Evolutionary conservation across 2,329 filamentous ascomycete species (phyloP).

Genomic region (Paraphoma chrysanthemicola): DNA sequence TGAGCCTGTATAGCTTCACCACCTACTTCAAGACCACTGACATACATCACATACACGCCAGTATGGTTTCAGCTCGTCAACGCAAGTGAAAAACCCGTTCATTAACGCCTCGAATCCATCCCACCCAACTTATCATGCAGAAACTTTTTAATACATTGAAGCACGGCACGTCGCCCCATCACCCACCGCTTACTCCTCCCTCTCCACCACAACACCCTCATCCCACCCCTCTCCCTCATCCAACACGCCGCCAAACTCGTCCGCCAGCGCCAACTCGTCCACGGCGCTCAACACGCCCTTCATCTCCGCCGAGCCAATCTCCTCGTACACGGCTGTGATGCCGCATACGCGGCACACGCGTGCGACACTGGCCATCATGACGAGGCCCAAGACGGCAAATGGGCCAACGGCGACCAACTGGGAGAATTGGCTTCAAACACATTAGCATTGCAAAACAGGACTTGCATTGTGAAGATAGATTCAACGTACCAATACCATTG

Average conservation of each 20-base stretch:
- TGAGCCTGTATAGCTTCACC: background rate
- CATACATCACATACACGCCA: background rate
- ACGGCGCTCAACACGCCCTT: constrained; percentile 52
- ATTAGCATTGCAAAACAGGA: constrained; percentile 6
- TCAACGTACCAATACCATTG: constrained; percentile 46
- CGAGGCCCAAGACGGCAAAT: constrained; percentile 55
- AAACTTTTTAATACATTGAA: background rate
- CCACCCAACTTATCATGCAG: background rate
- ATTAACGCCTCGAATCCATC: background rate
- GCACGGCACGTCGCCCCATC: background rate
- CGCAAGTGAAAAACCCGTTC: background rate
- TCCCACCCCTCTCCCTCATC: constrained; percentile 41
- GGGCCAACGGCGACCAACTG: constrained; percentile 54
- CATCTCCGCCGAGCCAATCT: constrained; percentile 51
- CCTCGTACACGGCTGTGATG: constrained; percentile 51
- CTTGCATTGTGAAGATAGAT: background rate
- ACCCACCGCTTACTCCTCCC: constrained; percentile 20
- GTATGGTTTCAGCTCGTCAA: background rate
- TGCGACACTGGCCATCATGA: constrained; percentile 52
- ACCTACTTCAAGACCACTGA: background rate
- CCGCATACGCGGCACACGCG: constrained; percentile 51
- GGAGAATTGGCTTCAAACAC: constrained; percentile 46
- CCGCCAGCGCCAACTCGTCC: constrained; percentile 48
- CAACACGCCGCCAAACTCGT: constrained; percentile 37
- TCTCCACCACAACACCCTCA: constrained; percentile 29